Evolutionary conservation across 2,329 filamentous ascomycete species (phyloP), one percentile per base, ranked within the genome.

Genomic region (Aureobasidium sp.): DNA sequence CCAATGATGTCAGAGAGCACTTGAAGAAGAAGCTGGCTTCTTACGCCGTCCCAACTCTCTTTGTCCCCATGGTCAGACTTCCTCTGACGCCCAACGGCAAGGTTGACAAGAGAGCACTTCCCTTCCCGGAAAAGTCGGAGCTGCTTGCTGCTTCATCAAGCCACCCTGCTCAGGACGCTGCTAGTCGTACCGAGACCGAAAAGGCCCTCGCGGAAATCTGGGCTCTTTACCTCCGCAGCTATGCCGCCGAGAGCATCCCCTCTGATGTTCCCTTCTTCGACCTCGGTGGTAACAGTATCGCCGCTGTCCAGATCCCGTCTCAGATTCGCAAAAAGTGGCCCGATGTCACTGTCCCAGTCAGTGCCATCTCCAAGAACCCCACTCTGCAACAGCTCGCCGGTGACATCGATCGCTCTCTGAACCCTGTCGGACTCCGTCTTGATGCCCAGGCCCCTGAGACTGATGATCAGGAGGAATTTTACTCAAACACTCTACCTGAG

Each of bases 1-100:
- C 81, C 63, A 76, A 81, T 43, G 81, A 85, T 65, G 78, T 82
- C 42, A 78, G 86, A 66, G 84, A 89, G 61, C 81, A 89, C 66
- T 78, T 95, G 61, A 87, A 87, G 72, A 81, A 81, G 65, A 85
- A 87, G 63, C 77, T 95, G 15, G 87, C 90, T 0, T 77, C 79
- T 13, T 93, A 91, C 72, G 87, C 89, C 0, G 84, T 94, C 1
- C 90, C 90, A 0, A 85, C 84, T 3, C 79, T 89, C 40, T 84
- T 89, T 64, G 88, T 94, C 43, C 82, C 86, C 0, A 82, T 94
- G 60, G 79, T 84, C 63, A 84, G 84, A 60, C 81, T 93, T 64
- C 89, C 89, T 1, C 74, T 93, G n/a, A 92, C 90, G 9, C 88
- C 88, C n/a, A 91, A 91, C 66, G 88, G 89, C 67, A 94, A 94